These are phyloP conservation scores for Pichia sp. DNA, from an alignment of 1,139 yeast genomes.

Conservation along the genomic window DNA sequence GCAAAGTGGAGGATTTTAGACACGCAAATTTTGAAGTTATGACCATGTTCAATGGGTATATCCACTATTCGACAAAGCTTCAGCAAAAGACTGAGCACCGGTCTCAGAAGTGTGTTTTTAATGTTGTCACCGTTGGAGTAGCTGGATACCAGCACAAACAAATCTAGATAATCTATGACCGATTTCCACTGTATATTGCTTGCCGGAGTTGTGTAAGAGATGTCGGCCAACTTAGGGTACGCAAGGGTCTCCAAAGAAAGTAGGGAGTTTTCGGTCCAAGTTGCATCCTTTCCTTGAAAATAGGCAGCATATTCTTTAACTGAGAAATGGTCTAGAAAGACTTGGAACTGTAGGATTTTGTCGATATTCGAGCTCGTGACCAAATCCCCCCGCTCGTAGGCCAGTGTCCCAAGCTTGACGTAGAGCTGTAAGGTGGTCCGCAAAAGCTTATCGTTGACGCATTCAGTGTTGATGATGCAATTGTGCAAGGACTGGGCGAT, in stretches of 20 bases:
- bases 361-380: constrained; percentile 8
- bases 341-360: constrained; percentile 3
- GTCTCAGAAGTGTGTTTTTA: neutral
- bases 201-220: neutral
- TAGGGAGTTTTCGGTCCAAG: constrained; percentile 8
- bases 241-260: constrained; percentile 7
- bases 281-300: neutral
- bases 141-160: neutral
- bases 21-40: neutral
- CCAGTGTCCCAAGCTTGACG: neutral
- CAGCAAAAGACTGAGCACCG: neutral
- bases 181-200: neutral
- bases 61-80: neutral
- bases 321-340: neutral
- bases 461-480: neutral
- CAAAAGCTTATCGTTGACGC: neutral
- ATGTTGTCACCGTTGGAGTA: neutral
- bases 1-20: neutral
- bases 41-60: neutral
- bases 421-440: neutral
- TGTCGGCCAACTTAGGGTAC: neutral
- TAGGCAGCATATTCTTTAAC: neutral
- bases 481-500: neutral
- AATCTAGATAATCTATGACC: neutral
- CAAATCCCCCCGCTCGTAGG: neutral